phyloP scores from a whole-genome alignment of 2,329 filamentous ascomycete species.

The Ophiostoma ulmi region DNA sequence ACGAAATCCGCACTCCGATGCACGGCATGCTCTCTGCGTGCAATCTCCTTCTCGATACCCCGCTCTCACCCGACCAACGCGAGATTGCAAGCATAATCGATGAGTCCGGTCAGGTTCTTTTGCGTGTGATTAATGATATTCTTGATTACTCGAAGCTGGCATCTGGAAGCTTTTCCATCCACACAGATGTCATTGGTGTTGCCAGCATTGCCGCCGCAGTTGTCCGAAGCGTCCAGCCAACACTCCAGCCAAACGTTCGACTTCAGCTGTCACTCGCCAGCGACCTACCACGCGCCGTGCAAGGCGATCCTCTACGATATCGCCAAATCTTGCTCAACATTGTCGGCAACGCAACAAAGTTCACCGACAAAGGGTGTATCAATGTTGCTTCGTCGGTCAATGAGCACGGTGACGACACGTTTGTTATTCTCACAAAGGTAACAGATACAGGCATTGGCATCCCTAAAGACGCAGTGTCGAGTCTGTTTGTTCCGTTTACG shows the following conservation, averaged over 20 bases:
- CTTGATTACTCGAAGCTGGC: slow-evolving; percentile 62
- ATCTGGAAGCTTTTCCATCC: slow-evolving; percentile 55
- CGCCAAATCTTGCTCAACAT: slow-evolving; percentile 60
- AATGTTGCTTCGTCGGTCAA: slow-evolving; percentile 40
- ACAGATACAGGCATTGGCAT: slow-evolving; percentile 80
- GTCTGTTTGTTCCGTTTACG: slow-evolving; percentile 88
- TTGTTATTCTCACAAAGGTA: slow-evolving; percentile 52
- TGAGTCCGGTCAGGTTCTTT: slow-evolving; percentile 53
- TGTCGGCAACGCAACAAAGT: slow-evolving; percentile 57
- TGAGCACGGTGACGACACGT: slow-evolving; percentile 40
- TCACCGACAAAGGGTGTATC: slow-evolving; percentile 53
- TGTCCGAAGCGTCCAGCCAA: slow-evolving; percentile 45
- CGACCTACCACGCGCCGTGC: slow-evolving; percentile 45
- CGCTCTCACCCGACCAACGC: slow-evolving; percentile 48
- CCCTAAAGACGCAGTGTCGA: slow-evolving; percentile 51
- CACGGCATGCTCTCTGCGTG: slow-evolving; percentile 58
- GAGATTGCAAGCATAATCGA: slow-evolving; percentile 55
- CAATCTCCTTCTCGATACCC: slow-evolving; percentile 51
- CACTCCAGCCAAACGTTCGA: slow-evolving; percentile 43
- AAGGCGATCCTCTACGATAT: slow-evolving; percentile 55
- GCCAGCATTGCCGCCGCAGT: slow-evolving; percentile 44
- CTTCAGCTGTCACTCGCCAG: slow-evolving; percentile 43
- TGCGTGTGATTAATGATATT: slow-evolving; percentile 61
- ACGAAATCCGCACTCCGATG: slow-evolving; percentile 61
- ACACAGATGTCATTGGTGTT: slow-evolving; percentile 48